Evolutionary conservation across 1,139 yeast species (phyloP), one percentile per base, ranked within the genome.

Genomic region (Protomyces inouyei): DNA sequence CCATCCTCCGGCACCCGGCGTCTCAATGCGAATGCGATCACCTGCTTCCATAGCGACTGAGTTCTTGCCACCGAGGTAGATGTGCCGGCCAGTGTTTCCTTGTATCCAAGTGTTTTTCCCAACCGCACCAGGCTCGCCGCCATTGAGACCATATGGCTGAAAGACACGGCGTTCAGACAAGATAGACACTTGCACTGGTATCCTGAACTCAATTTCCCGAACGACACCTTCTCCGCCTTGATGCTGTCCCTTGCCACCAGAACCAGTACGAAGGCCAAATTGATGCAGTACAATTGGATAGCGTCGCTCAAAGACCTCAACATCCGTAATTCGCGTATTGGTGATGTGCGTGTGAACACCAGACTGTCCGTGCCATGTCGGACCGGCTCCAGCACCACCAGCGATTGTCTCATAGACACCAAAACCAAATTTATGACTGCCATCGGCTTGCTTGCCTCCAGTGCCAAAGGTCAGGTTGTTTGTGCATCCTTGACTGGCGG

Each of bases 301-400:
- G 52, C 89, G 77, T 70, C 83, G 81, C 71, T 85, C 89, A 65
- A 85, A 79, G 21, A 85, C 79, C 73, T 85, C 90, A 1, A 86
- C 83, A 69, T 85, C 90, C 0, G 90, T 85, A 74, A 85, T 83
- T 64, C 88, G 76, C 10, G 90, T 85, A 73, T 85, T 85, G 38
- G 89, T 85, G 86, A 85, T 85, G 71, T 85, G 86, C 2, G 85
- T 83, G 66, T 85, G 89, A 4, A 85, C 88, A 12, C 86, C 88
- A 68, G 81, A 78, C 43, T 80, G 81, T 36, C 89, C 89, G 68
- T 81, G 73, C 85, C 87, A 84, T 3, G 81, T 79, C 0, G 82
- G 78, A 0, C 87, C 87, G 0, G 90, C 91, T 43, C 91, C 90
- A 40, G 80, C 83, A 73, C 71, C 71, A 38, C 71, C 71, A 9